Base-by-base conservation (phyloP, 352 stramenopile genomes). In the Globisporangium nagaii region DNA sequence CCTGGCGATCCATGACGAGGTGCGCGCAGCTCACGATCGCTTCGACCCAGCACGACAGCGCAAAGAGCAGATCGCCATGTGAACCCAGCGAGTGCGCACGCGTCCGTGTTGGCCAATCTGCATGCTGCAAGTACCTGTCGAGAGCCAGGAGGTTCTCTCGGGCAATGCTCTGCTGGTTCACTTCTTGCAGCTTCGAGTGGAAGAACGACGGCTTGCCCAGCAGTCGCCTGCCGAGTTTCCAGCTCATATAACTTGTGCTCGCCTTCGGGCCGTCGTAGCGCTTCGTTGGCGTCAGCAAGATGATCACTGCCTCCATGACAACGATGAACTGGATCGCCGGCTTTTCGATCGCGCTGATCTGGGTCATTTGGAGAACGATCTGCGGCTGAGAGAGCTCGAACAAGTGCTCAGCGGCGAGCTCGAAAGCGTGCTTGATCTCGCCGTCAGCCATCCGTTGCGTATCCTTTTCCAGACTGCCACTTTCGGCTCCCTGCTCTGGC, bases 251-350 rank as follows among this genome's bases (percentile, higher is more conserved):
- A 37, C 65, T 86, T 12, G 70, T 73, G 1, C 37, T 52, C 1
- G 62, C 43, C 10, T 73, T 72, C 8, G 84, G 82, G 2, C 70
- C 72, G 11, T 75, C 68, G 48, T 88, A 95, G n/a, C 53, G 47
- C 31, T 87, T 86, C 0, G 45, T 62, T 11, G 86, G 86, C 10
- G 84, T 94, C 12, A 96, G 62, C 4, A 94, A 45, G 17, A 94
- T 70, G 30, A 96, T 79, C 8, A 87, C 66, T 8, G 84, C 75
- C 49, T 96, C 84, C 73, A 93, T 85, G 11, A 90, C 76, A 11
- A 93, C 47, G 6, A 92, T 67, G 2, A 93, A 58, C 2, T 65
- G 61, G 30, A 56, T 40, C 32, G 52, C 36, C 3, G 63, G 56
- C 0, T 35, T 34, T 3, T 65, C 54, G 0, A 49, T 34, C 0